Percentiles rank a stretch among this genome's conserved stretches.
Conservation (phyloP, 2,329 filamentous ascomycete genomes). For the Fragosphaeria purpurea region DNA sequence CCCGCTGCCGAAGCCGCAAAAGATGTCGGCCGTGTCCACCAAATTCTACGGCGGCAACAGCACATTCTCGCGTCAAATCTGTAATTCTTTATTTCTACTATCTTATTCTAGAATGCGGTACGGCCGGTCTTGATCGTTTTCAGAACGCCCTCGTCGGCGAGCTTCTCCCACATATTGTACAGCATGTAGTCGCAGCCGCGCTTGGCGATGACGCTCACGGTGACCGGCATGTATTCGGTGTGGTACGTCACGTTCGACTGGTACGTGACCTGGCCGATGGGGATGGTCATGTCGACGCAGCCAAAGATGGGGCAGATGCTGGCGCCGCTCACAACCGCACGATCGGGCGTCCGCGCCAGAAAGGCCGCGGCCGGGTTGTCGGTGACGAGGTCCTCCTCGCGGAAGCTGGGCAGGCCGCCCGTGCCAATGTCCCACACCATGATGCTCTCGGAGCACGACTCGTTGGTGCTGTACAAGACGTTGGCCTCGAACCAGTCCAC, state of each 20-base stretch:
- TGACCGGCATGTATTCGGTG: constrained; percentile 31
- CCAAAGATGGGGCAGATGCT: constrained; percentile 26
- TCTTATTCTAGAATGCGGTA: constrained; percentile 1
- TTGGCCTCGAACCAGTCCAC: constrained; percentile 28
- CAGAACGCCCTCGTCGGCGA: constrained; percentile 28
- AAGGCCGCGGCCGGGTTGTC: constrained; percentile 21
- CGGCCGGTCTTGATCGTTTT: constrained; percentile 26
- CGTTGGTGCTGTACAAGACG: constrained; percentile 24
- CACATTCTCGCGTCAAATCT: no score
- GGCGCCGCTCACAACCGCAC: constrained; percentile 21
- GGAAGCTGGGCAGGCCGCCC: constrained; percentile 28
- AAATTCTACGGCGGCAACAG: no score
- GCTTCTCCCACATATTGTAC: constrained; percentile 28
- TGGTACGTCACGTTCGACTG: constrained; percentile 27
- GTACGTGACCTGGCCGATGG: constrained; percentile 32
- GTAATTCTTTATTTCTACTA: no score
- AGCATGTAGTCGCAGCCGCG: constrained; percentile 33
- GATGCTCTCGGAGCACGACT: constrained; percentile 29
- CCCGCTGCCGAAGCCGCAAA: no score
- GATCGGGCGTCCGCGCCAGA: constrained; percentile 20
- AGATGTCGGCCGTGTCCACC: no score
- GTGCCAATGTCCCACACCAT: constrained; percentile 33
- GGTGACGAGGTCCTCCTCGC: constrained; percentile 24
- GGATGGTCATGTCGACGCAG: constrained; percentile 30
- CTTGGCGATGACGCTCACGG: constrained; percentile 30